Conservation (phyloP, 2,329 filamentous ascomycete species). For the Knufia fluminis region DNA sequence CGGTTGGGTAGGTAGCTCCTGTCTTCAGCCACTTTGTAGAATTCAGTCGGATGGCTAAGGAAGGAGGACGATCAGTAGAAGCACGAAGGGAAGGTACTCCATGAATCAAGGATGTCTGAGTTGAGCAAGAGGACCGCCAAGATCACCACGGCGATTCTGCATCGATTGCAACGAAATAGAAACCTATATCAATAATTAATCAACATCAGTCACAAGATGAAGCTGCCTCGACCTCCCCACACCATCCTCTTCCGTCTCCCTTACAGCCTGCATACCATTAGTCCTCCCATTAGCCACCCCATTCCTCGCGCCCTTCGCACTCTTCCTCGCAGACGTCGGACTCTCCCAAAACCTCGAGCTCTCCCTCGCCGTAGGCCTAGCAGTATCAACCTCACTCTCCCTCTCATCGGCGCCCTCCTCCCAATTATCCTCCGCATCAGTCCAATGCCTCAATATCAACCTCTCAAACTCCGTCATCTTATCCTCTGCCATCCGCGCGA, state of each 20-base stretch:
- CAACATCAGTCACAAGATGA: constrained; percentile 4
- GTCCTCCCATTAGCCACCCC: background rate
- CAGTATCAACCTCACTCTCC: constrained; percentile 2
- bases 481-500: constrained; percentile 18
- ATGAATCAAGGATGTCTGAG: too few species aligned
- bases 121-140: too few species aligned
- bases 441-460: constrained; percentile 8
- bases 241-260: background rate
- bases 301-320: background rate
- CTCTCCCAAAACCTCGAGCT: background rate
- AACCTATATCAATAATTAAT: too few species aligned
- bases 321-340: background rate
- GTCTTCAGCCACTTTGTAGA: too few species aligned
- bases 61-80: too few species aligned
- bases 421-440: constrained; percentile 2
- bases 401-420: constrained; percentile 1
- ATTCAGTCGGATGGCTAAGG: too few species aligned
- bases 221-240: background rate
- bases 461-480: constrained; percentile 19
- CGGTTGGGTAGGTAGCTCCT: too few species aligned
- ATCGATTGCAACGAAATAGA: too few species aligned
- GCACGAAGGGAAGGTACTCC: too few species aligned
- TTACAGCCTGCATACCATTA: background rate
- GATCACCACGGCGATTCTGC: too few species aligned
- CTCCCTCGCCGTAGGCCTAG: background rate